phyloP scores from a whole-genome alignment of 2,329 filamentous ascomycete genomes.

The Fusarium temperatum region DNA sequence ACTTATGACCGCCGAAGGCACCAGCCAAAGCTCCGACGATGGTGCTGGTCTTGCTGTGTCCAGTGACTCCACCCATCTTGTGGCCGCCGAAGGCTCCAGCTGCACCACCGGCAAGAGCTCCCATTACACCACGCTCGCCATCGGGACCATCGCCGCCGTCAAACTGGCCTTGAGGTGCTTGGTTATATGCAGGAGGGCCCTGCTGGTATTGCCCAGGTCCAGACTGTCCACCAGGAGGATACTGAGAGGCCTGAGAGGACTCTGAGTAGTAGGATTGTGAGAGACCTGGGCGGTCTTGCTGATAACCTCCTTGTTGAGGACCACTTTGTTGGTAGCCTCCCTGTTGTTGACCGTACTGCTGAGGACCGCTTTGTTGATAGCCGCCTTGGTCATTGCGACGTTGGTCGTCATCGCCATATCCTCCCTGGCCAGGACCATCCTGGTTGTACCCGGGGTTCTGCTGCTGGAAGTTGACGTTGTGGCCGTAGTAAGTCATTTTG shows the following conservation, averaged over 20 bases:
- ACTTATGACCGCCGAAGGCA: conserved; percentile 53
- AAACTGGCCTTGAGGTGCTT: conserved; percentile 3
- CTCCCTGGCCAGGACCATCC: conserved; percentile 1
- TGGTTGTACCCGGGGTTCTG: conserved; percentile 4
- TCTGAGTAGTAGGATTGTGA: conserved; percentile 20
- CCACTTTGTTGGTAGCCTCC: conserved; percentile 3
- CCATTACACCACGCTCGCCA: conserved; percentile 54
- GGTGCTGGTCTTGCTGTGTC: conserved; percentile 46
- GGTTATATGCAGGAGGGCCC: background rate
- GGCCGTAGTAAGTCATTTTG: conserved; percentile 22
- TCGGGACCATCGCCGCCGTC: conserved; percentile 37
- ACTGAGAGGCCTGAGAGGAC: conserved; percentile 4
- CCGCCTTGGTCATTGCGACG: conserved; percentile 9
- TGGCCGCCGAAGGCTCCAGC: conserved; percentile 53
- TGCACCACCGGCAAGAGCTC: conserved; percentile 51
- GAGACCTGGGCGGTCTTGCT: conserved; percentile 11
- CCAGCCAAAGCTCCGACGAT: conserved; percentile 53
- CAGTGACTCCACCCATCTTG: conserved; percentile 48
- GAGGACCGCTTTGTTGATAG: background rate
- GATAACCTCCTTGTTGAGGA: background rate
- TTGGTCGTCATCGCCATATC: conserved; percentile 9
- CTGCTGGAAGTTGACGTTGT: conserved; percentile 17
- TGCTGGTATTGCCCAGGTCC: conserved; percentile 11
- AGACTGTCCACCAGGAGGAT: background rate
- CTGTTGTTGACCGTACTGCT: background rate